These are phyloP conservation scores for Apiotrichum domesticum DNA, from an alignment of 1,284 basidiomycete genomes.

Conservation along the genomic window DNA sequence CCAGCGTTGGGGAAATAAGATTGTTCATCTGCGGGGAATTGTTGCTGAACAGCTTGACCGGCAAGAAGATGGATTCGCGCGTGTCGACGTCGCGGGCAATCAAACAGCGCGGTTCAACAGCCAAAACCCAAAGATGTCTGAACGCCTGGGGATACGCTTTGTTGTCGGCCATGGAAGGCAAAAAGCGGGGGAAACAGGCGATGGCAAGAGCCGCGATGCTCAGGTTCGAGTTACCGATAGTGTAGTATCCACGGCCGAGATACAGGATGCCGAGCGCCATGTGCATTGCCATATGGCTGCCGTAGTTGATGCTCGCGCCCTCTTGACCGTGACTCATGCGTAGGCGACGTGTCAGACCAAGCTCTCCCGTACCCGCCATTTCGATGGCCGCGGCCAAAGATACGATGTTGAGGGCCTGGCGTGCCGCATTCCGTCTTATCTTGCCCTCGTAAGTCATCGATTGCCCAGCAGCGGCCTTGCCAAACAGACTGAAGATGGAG, in stretches of 20 bases:
- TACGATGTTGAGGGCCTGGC: slow-evolving; percentile 81
- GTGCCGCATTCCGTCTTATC: slow-evolving; percentile 76
- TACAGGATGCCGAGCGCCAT: slow-evolving; percentile 89
- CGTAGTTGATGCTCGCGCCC: slow-evolving; percentile 70
- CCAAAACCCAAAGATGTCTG: slow-evolving; percentile 91
- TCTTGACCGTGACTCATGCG: slow-evolving; percentile 88
- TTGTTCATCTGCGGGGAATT: slow-evolving; percentile 42
- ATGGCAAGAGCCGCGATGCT: slow-evolving; percentile 84
- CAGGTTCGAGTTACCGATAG: slow-evolving; percentile 82
- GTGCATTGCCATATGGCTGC: slow-evolving; percentile 83
- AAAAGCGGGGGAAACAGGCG: slow-evolving; percentile 85
- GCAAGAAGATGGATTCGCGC: slow-evolving; percentile 79
- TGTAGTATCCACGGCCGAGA: slow-evolving; percentile 87
- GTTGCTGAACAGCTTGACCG: slow-evolving; percentile 69
- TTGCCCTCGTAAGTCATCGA: slow-evolving; percentile 73
- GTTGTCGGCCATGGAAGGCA: slow-evolving; percentile 74
- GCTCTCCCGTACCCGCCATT: slow-evolving; percentile 94
- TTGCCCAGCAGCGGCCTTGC: slow-evolving; percentile 51
- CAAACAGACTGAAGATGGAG: slow-evolving; percentile 68
- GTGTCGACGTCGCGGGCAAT: slow-evolving; percentile 87
- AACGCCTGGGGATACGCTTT: slow-evolving; percentile 86
- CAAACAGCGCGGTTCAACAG: slow-evolving; percentile 87
- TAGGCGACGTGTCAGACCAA: slow-evolving; percentile 80
- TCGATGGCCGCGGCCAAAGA: slow-evolving; percentile 80
- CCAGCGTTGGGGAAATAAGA: slow-evolving; percentile 82